phyloP scores from a whole-genome alignment of 2,329 filamentous ascomycete species.

The Karstenula rhodostoma region DNA sequence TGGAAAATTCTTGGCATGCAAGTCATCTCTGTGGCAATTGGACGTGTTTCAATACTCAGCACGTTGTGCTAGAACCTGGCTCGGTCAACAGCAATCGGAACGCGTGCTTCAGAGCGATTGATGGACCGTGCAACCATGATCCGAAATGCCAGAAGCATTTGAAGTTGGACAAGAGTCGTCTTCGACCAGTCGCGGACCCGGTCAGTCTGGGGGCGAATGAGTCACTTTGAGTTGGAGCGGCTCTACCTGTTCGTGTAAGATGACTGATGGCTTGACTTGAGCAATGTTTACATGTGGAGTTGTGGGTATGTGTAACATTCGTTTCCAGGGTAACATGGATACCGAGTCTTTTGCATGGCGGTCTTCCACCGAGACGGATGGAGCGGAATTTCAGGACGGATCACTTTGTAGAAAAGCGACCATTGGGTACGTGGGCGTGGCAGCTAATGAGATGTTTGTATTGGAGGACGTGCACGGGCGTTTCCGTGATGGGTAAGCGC shows the following conservation, averaged over 20 bases:
- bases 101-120: conserved; percentile 12
- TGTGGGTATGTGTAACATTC: neutral
- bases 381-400: neutral
- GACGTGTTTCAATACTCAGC: conserved; percentile 22
- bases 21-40: conserved; percentile 31
- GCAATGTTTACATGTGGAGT: neutral
- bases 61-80: conserved; percentile 17
- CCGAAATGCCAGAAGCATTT: conserved; percentile 21
- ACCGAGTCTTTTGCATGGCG: neutral
- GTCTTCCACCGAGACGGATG: neutral
- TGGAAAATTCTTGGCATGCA: conserved; percentile 20
- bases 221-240: neutral
- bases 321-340: neutral
- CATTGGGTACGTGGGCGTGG: neutral
- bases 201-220: neutral
- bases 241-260: neutral
- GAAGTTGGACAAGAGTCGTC: conserved; percentile 7
- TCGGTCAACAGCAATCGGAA: conserved; percentile 16
- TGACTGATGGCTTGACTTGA: neutral
- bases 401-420: neutral
- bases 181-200: neutral
- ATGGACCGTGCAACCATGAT: conserved; percentile 13
- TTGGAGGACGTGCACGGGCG: conserved; percentile 1
- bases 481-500: conserved; percentile 16
- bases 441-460: neutral